phyloP scores from a whole-genome alignment of 2,329 filamentous ascomycete species.

The Talaromyces sp. region DNA sequence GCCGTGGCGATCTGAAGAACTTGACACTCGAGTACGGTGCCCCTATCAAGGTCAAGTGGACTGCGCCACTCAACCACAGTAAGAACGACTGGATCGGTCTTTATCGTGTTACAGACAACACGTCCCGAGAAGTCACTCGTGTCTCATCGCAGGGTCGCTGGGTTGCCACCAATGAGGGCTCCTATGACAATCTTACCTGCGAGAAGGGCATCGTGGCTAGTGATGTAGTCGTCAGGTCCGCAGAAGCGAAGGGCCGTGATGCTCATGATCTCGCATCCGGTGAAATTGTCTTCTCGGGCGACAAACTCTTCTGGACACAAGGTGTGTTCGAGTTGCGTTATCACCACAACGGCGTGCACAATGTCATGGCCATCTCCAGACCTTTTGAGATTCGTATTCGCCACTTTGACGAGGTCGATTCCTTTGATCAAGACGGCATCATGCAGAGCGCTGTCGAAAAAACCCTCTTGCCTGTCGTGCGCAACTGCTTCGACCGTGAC shows the following conservation, averaged over 20 bases:
- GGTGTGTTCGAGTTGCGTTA: slow-evolving; percentile 97
- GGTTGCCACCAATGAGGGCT: slow-evolving; percentile 76
- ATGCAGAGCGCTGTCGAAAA: slow-evolving; percentile 73
- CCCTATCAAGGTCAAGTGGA: slow-evolving; percentile 88
- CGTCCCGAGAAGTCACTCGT: slow-evolving; percentile 79
- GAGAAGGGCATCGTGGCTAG: slow-evolving; percentile 75
- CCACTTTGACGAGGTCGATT: slow-evolving; percentile 75
- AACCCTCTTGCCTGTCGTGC: slow-evolving; percentile 77
- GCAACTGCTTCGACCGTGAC: slow-evolving; percentile 91
- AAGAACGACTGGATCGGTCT: slow-evolving; percentile 94
- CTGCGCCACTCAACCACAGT: slow-evolving; percentile 81
- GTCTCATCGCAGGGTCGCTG: slow-evolving; percentile 86
- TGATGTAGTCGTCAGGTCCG: slow-evolving; percentile 60
- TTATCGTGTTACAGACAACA: slow-evolving; percentile 94
- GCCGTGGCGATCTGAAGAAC: slow-evolving; percentile 67
- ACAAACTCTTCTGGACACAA: slow-evolving; percentile 96
- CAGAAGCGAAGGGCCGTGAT: slow-evolving; percentile 47
- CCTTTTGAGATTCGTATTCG: slow-evolving; percentile 89
- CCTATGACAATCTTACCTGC: slow-evolving; percentile 73
- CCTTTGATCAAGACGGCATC: slow-evolving; percentile 60
- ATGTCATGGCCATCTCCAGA: slow-evolving; percentile 89
- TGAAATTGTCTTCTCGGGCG: slow-evolving; percentile 83
- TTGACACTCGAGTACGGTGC: slow-evolving; percentile 85
- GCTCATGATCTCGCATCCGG: slow-evolving; percentile 68
- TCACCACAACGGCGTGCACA: slow-evolving; percentile 90